These are phyloP conservation scores for Gentiana dahurica DNA, from an alignment of 257 asterid genomes.

Conservation along the genomic window DNA sequence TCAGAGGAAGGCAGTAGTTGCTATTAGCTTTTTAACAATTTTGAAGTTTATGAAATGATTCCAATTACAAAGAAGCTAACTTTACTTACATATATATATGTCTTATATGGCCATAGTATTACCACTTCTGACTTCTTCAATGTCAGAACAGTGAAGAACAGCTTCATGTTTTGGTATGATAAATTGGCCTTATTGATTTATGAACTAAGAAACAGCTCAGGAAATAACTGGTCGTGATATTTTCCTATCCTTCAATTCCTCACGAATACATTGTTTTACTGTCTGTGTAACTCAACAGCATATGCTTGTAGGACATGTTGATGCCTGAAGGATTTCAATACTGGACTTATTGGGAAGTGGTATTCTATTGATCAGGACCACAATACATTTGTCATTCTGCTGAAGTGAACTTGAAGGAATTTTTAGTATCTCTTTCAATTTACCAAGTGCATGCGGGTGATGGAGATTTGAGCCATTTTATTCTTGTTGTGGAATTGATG, in stretches of 20 bases:
- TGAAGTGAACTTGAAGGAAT: conserved; percentile 2
- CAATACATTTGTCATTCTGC: neutral
- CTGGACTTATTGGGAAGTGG: conserved; percentile 1
- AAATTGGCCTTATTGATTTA: neutral
- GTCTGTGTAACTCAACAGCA: neutral
- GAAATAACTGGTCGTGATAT: neutral
- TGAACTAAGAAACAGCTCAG: neutral
- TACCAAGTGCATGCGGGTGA: neutral
- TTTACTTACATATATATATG: no score
- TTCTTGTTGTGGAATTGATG: conserved; percentile 27
- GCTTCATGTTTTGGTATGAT: no score
- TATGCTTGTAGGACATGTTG: conserved; percentile 6
- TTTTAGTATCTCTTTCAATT: conserved; percentile 1
- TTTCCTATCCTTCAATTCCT: neutral
- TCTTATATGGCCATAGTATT: no score
- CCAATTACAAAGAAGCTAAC: no score
- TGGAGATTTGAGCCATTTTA: neutral
- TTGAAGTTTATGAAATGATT: no score
- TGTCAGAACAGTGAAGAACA: no score
- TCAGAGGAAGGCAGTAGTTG: no score
- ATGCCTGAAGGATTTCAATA: neutral
- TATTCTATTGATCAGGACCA: neutral
- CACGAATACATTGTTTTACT: neutral
- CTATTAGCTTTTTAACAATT: no score
- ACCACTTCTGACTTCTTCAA: no score